Evolutionary conservation across 345 rosid species (phyloP).

Genomic region (Theobroma cacao): DNA sequence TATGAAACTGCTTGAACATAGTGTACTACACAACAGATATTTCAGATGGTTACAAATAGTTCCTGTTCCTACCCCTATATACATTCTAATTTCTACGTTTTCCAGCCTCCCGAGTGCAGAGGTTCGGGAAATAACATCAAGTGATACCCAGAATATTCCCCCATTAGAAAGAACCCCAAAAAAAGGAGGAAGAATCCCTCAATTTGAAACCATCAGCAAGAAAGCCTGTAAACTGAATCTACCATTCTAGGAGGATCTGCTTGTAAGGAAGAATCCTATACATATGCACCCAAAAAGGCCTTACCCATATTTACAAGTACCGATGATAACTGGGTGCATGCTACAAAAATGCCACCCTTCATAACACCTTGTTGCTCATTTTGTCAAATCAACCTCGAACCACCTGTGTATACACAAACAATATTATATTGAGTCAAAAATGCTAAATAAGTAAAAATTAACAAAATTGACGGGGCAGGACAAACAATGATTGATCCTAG

Average conservation of each 20-base stretch:
- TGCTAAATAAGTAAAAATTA: neutral
- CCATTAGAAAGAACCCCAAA: neutral
- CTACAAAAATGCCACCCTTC: slow-evolving; percentile 12
- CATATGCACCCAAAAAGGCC: slow-evolving; percentile 8
- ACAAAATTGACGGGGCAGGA: neutral
- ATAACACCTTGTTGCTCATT: neutral
- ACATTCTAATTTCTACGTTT: slow-evolving; percentile 16
- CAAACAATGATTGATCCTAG: neutral
- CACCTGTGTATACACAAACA: slow-evolving; percentile 30
- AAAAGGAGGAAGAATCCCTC: neutral
- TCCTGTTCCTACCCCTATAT: slow-evolving; percentile 18
- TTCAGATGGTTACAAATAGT: slow-evolving; percentile 2
- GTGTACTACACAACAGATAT: neutral
- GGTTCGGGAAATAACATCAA: slow-evolving; percentile 7
- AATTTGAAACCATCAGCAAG: slow-evolving; percentile 7
- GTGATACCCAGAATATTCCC: slow-evolving; percentile 9
- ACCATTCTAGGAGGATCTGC: slow-evolving; percentile 10
- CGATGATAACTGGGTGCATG: neutral
- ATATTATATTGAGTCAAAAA: neutral
- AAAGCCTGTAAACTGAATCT: slow-evolving; percentile 13
- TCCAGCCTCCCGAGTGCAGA: neutral
- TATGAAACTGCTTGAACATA: neutral
- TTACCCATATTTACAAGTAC: slow-evolving; percentile 28
- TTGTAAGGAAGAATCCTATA: neutral
- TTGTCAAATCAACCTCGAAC: slow-evolving; percentile 32